These are phyloP conservation scores for Fusarium mexicanum DNA, from an alignment of 2,329 filamentous ascomycete genomes.

Conservation along the genomic window DNA sequence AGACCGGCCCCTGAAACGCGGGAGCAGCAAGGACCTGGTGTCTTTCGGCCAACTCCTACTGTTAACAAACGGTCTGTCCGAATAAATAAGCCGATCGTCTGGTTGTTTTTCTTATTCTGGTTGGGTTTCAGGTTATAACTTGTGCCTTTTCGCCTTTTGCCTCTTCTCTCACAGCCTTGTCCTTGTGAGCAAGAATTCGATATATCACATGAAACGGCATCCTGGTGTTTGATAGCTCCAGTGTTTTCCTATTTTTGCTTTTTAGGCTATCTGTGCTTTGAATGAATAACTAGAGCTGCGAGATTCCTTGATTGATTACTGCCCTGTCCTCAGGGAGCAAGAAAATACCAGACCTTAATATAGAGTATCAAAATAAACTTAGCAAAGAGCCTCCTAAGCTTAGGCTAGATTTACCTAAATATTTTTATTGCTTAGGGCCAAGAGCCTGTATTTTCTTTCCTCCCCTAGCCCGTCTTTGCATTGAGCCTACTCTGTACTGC, in stretches of 20 bases:
- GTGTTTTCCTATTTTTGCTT: background rate
- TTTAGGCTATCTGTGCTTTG: background rate
- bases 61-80: background rate
- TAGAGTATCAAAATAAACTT: too few species aligned
- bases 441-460: too few species aligned
- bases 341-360: too few species aligned
- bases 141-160: background rate
- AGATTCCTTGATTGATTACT: background rate
- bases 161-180: conserved; percentile 6
- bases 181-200: background rate
- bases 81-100: conserved; percentile 5
- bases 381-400: too few species aligned
- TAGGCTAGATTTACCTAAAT: too few species aligned
- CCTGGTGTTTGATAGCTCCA: background rate
- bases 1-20: conserved; percentile 18
- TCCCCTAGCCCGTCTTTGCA: background rate
- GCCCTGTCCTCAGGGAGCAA: background rate
- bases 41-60: background rate
- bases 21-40: background rate
- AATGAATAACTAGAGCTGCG: background rate
- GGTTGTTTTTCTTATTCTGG: conserved; percentile 2
- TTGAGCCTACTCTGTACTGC: background rate
- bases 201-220: conserved; percentile 20
- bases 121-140: conserved; percentile 31
- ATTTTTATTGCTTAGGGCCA: too few species aligned